These are phyloP conservation scores for Aspergillus jensenii DNA, from an alignment of 2,329 filamentous ascomycete genomes.

Conservation along the genomic window DNA sequence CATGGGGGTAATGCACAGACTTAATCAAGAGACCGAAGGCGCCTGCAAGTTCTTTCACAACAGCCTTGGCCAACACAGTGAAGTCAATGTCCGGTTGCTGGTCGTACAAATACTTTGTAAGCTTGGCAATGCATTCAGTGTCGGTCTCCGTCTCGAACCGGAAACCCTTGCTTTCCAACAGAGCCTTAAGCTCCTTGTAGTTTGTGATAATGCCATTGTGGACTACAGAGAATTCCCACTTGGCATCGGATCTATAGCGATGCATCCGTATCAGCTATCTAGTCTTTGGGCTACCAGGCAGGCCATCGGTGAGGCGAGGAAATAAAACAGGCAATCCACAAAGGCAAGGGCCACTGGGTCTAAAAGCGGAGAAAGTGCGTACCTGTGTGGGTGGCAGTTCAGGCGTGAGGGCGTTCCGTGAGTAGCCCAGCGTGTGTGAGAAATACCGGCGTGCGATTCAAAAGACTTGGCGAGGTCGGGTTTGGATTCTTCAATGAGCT, in stretches of 20 bases:
- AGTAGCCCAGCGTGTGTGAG: constrained; percentile 98
- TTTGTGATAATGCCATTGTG: constrained; percentile 99
- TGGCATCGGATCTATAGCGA: constrained; percentile 74
- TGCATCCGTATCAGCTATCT: not conserved
- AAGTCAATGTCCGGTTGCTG: constrained; percentile 93
- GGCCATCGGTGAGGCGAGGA: not conserved
- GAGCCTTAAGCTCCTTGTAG: constrained; percentile 98
- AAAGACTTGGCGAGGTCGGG: constrained; percentile 89
- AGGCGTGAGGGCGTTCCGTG: constrained; percentile 89
- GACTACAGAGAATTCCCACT: constrained; percentile 94
- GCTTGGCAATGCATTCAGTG: constrained; percentile 98
- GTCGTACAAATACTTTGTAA: constrained; percentile 97
- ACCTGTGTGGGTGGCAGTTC: constrained; percentile 99
- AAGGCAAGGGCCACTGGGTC: not conserved
- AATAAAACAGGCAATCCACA: not conserved
- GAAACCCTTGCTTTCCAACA: constrained; percentile 92
- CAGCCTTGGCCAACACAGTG: constrained; percentile 92
- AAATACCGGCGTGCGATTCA: constrained; percentile 97
- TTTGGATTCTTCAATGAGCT: constrained; percentile 81
- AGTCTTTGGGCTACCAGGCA: not conserved
- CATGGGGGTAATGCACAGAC: constrained; percentile 97
- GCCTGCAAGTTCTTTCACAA: constrained; percentile 97
- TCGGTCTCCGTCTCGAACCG: constrained; percentile 99
- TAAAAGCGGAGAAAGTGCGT: constrained; percentile 40
- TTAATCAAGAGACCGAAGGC: constrained; percentile 97